A percentile compares a stretch with the other conserved stretches of the same genome.
Evolutionary conservation across 2,329 filamentous ascomycete genomes (phyloP).

Genomic region (Proliferodiscus dingleyae): DNA sequence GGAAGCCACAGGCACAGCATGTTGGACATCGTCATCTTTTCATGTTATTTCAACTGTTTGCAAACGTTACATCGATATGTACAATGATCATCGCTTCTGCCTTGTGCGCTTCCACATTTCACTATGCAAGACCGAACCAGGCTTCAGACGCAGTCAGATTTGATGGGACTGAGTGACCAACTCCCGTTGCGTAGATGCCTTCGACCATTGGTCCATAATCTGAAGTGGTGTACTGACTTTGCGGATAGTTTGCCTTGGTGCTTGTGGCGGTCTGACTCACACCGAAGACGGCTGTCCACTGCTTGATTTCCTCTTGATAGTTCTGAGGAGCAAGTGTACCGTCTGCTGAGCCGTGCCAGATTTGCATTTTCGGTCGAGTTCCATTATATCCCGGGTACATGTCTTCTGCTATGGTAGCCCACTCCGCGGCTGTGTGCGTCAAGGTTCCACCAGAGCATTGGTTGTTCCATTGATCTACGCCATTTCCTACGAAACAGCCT

Average conservation of each 20-base stretch:
- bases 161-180: constrained; percentile 18
- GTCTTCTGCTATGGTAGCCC: constrained; percentile 42
- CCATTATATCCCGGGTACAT: constrained; percentile 36
- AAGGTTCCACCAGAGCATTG: constrained; percentile 38
- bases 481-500: constrained; percentile 37
- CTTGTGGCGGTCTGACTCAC: constrained; percentile 15
- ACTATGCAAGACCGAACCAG: constrained; percentile 14
- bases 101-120: not conserved
- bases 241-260: constrained; percentile 11
- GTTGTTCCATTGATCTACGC: constrained; percentile 49
- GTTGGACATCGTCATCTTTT: too few species aligned
- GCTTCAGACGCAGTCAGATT: constrained; percentile 16
- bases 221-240: constrained; percentile 10
- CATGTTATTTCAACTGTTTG: too few species aligned
- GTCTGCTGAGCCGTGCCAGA: constrained; percentile 36
- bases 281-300: constrained; percentile 43
- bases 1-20: too few species aligned
- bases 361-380: constrained; percentile 21
- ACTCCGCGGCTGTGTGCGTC: constrained; percentile 37
- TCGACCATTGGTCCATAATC: constrained; percentile 18
- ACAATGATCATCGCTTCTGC: too few species aligned
- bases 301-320: constrained; percentile 41
- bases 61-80: too few species aligned
- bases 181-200: constrained; percentile 19
- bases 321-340: constrained; percentile 35